Conservation (phyloP, 441 rosid species). For the Manihot esculenta region DNA sequence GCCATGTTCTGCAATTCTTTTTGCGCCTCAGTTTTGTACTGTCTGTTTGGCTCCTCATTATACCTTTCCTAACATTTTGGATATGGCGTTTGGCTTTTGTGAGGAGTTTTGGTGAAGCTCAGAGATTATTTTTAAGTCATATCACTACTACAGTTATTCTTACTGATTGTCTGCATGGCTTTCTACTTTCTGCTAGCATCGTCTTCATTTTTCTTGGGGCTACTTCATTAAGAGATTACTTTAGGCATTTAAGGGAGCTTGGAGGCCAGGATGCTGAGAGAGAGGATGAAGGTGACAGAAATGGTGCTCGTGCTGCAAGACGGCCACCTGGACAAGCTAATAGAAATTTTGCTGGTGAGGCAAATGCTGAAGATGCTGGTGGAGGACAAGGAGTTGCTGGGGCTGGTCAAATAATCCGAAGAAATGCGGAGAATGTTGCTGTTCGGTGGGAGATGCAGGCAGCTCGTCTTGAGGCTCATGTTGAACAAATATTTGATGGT, state of each 20-base stretch:
- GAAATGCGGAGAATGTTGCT: slow-evolving; percentile 96
- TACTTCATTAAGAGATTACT: slow-evolving; percentile 95
- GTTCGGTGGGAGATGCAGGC: slow-evolving; percentile 99
- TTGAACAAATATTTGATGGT: slow-evolving; percentile 99
- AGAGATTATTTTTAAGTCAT: slow-evolving; percentile 90
- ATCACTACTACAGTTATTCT: slow-evolving; percentile 84
- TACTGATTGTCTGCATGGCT: slow-evolving; percentile 98
- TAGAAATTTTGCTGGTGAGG: slow-evolving; percentile 79
- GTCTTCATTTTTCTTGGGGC: slow-evolving; percentile 99
- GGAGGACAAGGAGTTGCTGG: slow-evolving; percentile 83
- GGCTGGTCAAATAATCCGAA: slow-evolving; percentile 66
- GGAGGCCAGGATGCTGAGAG: slow-evolving; percentile 96
- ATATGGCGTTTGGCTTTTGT: slow-evolving; percentile 96
- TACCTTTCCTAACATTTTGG: slow-evolving; percentile 98
- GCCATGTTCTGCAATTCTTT: slow-evolving; percentile 89
- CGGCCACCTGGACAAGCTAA: slow-evolving; percentile 68
- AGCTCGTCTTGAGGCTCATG: slow-evolving; percentile 98
- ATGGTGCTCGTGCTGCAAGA: slow-evolving; percentile 86
- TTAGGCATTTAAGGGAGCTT: slow-evolving; percentile 90
- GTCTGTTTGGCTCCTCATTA: slow-evolving; percentile 94
- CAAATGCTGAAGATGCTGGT: slow-evolving; percentile 76
- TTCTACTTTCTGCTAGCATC: slow-evolving; percentile 96
- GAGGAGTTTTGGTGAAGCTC: slow-evolving; percentile 93
- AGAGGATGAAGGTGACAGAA: slow-evolving; percentile 92
- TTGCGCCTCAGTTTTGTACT: slow-evolving; percentile 95